Evolutionary conservation across 2,329 filamentous ascomycete genomes (phyloP), one percentile per base, ranked within the genome.

Genomic region (Acrodontium crateriforme): DNA sequence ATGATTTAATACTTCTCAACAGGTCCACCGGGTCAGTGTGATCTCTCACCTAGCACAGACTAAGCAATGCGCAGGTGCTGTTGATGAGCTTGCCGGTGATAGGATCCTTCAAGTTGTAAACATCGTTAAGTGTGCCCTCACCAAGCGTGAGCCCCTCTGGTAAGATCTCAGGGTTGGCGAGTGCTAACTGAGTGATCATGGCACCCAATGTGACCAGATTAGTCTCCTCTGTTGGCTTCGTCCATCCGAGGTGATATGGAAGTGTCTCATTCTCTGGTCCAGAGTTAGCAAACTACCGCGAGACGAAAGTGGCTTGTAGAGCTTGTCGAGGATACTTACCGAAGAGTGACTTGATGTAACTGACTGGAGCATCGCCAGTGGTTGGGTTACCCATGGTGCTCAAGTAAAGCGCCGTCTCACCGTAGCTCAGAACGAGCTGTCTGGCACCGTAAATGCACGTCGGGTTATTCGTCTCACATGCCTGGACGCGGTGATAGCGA

Each of bases 361-460:
- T 34, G 10, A 52, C 15, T 2, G 34, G 39, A 8, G 47, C 47
- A 13, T 40, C 35, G 6, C 46, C 49, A 9, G 35, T 41, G 9
- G 33, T 25, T 3, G 45, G 44, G 16, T 45, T 43, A 18, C 51
- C 47, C 45, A 58, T 52, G 2, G 47, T 40, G 17, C 47, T 46
- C 16, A 56, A 35, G 27, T 52, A 57, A n/a, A 57, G 31, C 1
- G 51, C 49, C 2, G 50, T 54, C 40, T 58, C 54, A 25, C 50
- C 50, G 31, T 54, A 54, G n/a, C 41, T 42, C 20, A 53, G 41
- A 26, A 54, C 32, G 24, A 49, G 44, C 24, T 54, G 45, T 9
- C 46, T 38, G 6, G 44, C 37, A 9, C 46, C 46, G 25, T 49
- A 55, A 2, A 41, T 49, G 38, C 54, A 54, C 13, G 42, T 43